Conservation (phyloP, 768 basidiomycete species). For the Podaxis sp. region DNA sequence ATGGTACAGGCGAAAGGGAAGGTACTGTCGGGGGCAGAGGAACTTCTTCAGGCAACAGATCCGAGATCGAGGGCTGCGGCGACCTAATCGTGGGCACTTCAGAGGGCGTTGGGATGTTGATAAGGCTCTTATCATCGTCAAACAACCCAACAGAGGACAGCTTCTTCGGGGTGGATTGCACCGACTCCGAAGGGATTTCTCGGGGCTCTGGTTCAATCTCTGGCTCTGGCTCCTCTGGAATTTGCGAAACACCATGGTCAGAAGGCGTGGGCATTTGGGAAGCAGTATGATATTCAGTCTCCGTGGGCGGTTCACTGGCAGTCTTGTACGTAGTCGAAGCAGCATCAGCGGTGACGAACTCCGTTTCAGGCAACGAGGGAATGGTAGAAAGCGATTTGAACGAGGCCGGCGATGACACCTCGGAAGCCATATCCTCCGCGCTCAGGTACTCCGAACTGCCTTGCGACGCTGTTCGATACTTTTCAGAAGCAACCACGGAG, state of each 20-base stretch:
- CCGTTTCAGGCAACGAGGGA: slow-evolving; percentile 25
- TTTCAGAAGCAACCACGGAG: slow-evolving; percentile 34
- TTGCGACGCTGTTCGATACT: slow-evolving; percentile 44
- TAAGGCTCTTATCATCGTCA: slow-evolving; percentile 19
- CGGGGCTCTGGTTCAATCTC: not conserved
- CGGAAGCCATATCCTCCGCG: slow-evolving; percentile 33
- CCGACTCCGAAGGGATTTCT: not conserved
- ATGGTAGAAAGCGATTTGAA: slow-evolving; percentile 34
- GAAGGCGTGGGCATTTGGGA: slow-evolving; percentile 22
- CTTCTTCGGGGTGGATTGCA: slow-evolving; percentile 11
- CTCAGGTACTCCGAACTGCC: slow-evolving; percentile 54
- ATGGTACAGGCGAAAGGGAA: slow-evolving; percentile 19
- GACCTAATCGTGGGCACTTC: slow-evolving; percentile 30
- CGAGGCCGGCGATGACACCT: slow-evolving; percentile 27
- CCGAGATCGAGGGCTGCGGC: slow-evolving; percentile 27
- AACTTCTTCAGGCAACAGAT: slow-evolving; percentile 27
- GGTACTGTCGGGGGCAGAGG: slow-evolving; percentile 23
- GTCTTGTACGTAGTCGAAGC: slow-evolving; percentile 32
- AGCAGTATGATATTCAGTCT: slow-evolving; percentile 52
- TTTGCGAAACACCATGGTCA: not conserved
- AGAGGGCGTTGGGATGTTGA: slow-evolving; percentile 25
- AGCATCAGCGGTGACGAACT: slow-evolving; percentile 47
- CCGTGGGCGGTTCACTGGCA: slow-evolving; percentile 30
- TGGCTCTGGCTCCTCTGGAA: slow-evolving; percentile 21
- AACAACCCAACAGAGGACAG: slow-evolving; percentile 6